A percentile compares a stretch with the other conserved stretches of the same genome.
Conservation (phyloP, 306 rosid genomes). For the Fragaria iinumae region DNA sequence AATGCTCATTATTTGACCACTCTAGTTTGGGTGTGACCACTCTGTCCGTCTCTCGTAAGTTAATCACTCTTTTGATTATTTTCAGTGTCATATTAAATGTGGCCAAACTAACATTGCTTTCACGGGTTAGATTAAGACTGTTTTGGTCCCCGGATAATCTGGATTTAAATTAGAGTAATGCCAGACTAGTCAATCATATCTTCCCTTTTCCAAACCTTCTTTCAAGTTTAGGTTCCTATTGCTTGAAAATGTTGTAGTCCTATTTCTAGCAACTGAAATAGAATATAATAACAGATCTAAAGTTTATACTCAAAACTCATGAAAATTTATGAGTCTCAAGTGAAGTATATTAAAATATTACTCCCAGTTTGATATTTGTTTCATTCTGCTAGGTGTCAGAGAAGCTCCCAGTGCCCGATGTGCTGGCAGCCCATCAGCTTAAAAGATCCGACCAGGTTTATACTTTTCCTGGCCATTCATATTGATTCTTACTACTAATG, state of each 20-base stretch:
- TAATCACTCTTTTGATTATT: not conserved
- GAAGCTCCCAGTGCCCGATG: conserved; percentile 99
- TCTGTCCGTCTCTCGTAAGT: not conserved
- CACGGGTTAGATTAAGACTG: not conserved
- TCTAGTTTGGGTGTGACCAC: not conserved
- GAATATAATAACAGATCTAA: not conserved
- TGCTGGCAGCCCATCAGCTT: conserved; percentile 95
- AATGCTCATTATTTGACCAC: not conserved
- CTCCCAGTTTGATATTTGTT: conserved; percentile 17
- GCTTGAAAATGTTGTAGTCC: not conserved
- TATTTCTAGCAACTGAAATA: not conserved
- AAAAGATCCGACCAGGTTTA: conserved; percentile 89
- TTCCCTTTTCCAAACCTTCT: not conserved
- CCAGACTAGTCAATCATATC: not conserved
- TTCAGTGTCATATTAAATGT: not conserved
- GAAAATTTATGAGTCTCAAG: not conserved
- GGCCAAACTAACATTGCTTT: not conserved
- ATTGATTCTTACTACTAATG: conserved; percentile 6
- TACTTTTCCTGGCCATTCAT: conserved; percentile 9
- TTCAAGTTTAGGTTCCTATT: not conserved
- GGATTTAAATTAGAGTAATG: not conserved
- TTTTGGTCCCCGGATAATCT: not conserved
- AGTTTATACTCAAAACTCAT: not conserved
- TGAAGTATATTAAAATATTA: not conserved
- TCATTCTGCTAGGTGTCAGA: conserved; percentile 71